Conservation (phyloP, 768 basidiomycete genomes). For the Flagelloscypha sp. region DNA sequence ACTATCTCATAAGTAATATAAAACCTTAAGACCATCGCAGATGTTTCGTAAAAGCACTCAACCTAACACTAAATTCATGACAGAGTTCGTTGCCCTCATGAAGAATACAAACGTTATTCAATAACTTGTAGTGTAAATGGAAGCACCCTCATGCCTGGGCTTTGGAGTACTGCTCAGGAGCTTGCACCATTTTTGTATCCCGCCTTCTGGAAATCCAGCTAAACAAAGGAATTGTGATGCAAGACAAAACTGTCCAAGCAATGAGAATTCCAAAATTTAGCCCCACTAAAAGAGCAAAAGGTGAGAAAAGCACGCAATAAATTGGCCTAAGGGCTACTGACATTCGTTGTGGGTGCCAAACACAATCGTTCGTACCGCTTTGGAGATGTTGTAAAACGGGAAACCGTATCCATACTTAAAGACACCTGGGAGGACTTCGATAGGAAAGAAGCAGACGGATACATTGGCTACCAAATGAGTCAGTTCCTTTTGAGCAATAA, state of each 20-base stretch:
- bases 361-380: slow-evolving; percentile 33
- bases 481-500: background rate
- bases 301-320: slow-evolving; percentile 1
- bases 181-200: no score
- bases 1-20: no score
- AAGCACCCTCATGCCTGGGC: no score
- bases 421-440: slow-evolving; percentile 29
- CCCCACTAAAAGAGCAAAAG: slow-evolving; percentile 23
- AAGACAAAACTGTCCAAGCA: slow-evolving; percentile 19
- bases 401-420: slow-evolving; percentile 40
- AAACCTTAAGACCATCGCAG: no score
- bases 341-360: slow-evolving; percentile 36
- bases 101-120: no score
- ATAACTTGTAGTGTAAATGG: no score
- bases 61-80: no score
- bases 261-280: slow-evolving; percentile 37
- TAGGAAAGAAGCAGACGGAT: slow-evolving; percentile 34
- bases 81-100: no score
- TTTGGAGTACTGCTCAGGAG: no score
- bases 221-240: slow-evolving; percentile 3
- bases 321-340: slow-evolving; percentile 21
- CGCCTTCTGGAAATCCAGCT: background rate
- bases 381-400: slow-evolving; percentile 41
- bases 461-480: slow-evolving; percentile 26
- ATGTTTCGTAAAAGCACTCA: no score